These are phyloP conservation scores for Alternaria sp. DNA, from an alignment of 2,329 filamentous ascomycete species.

Conservation along the genomic window DNA sequence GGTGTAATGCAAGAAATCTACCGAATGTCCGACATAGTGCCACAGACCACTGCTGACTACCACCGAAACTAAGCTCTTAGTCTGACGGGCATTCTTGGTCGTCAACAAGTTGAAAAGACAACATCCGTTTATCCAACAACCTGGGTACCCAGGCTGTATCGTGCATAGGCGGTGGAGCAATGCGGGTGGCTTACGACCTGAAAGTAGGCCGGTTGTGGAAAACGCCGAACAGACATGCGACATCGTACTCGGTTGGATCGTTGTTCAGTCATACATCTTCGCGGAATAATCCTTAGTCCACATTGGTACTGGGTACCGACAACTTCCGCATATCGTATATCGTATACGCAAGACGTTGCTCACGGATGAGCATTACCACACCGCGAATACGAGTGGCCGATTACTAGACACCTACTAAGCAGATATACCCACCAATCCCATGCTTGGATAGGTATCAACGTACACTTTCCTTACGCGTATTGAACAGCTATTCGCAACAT, in stretches of 20 bases:
- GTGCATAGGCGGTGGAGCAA: not conserved
- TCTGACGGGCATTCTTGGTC: not conserved
- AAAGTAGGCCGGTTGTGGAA: not conserved
- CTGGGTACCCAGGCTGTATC: not conserved
- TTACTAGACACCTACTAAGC: not conserved
- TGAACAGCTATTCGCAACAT: not conserved
- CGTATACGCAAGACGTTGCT: not conserved
- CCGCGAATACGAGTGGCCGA: not conserved
- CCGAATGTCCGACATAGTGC: not conserved
- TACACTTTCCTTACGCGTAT: not conserved
- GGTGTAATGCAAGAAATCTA: not conserved
- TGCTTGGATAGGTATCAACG: not conserved
- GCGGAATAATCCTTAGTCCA: not conserved
- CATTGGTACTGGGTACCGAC: fast-evolving
- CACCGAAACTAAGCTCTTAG: not conserved
- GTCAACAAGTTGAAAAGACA: not conserved
- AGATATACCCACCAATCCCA: not conserved
- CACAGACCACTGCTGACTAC: not conserved
- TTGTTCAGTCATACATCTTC: not conserved
- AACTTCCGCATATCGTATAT: not conserved
- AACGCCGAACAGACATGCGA: not conserved
- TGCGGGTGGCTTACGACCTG: not conserved
- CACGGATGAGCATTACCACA: not conserved
- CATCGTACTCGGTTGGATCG: not conserved
- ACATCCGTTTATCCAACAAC: not conserved